Evolutionary conservation across 2,329 filamentous ascomycete genomes (phyloP).

Genomic region (Colletotrichum sp.): DNA sequence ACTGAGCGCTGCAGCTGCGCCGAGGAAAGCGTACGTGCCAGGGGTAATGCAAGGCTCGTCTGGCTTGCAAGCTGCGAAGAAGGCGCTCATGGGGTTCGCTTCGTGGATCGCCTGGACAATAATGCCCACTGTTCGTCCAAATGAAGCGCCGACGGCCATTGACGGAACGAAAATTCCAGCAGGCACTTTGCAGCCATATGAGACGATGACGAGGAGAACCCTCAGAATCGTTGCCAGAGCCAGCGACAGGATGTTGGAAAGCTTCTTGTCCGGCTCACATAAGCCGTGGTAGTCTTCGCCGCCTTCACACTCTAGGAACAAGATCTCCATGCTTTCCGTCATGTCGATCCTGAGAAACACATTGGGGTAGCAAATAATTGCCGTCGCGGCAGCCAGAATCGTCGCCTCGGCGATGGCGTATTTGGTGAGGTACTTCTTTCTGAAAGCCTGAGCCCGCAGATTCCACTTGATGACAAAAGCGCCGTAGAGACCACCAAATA

Average conservation of each 20-base stretch:
- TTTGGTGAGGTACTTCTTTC: slow-evolving; percentile 86
- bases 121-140: slow-evolving; percentile 93
- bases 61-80: slow-evolving; percentile 88
- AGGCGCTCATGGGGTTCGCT: slow-evolving; percentile 78
- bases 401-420: slow-evolving; percentile 90
- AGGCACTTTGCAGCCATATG: slow-evolving; percentile 96
- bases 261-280: slow-evolving; percentile 79
- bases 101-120: slow-evolving; percentile 90
- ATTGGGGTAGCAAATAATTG: slow-evolving; percentile 95
- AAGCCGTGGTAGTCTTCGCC: slow-evolving; percentile 87
- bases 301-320: slow-evolving; percentile 93
- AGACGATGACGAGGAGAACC: slow-evolving; percentile 87
- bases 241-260: slow-evolving; percentile 80
- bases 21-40: slow-evolving; percentile 94
- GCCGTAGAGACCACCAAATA: slow-evolving; percentile 94
- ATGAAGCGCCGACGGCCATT: slow-evolving; percentile 95
- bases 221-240: slow-evolving; percentile 81
- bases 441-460: slow-evolving; percentile 85
- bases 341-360: slow-evolving; percentile 96
- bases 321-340: slow-evolving; percentile 99
- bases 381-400: slow-evolving; percentile 80
- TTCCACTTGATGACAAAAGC: slow-evolving; percentile 99
- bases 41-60: slow-evolving; percentile 97
- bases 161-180: slow-evolving; percentile 98
- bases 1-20: slow-evolving; percentile 87